Evolutionary conservation across 2,329 filamentous ascomycete genomes (phyloP).

Genomic region (Colletotrichum sp.): DNA sequence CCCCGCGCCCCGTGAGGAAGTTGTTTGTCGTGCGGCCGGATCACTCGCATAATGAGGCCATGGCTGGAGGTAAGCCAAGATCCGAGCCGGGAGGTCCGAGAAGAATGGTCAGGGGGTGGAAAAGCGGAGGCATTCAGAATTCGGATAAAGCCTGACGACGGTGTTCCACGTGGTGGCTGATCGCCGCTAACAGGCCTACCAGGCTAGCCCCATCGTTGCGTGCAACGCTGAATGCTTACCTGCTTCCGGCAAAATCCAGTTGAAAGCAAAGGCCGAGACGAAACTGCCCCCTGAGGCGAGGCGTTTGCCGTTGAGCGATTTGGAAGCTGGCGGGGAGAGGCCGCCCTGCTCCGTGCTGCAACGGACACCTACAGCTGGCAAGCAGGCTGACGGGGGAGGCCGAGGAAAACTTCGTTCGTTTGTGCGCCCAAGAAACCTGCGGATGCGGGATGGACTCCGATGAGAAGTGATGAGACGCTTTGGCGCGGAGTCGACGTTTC

Average conservation of each 20-base stretch:
- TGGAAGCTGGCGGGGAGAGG: neutral
- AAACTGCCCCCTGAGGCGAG: neutral
- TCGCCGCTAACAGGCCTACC: constrained; percentile 1
- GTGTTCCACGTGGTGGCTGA: constrained; percentile 18
- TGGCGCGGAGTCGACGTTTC: neutral
- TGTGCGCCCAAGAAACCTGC: neutral
- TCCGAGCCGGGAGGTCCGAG: neutral
- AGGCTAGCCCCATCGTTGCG: constrained; percentile 1
- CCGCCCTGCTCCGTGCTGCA: neutral
- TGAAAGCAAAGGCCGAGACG: neutral
- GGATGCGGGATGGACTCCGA: neutral
- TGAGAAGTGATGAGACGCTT: neutral
- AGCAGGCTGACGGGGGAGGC: neutral
- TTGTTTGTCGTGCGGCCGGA: neutral
- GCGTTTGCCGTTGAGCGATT: neutral
- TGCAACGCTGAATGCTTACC: constrained; percentile 1
- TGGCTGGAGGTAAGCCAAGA: neutral
- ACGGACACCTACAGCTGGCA: neutral
- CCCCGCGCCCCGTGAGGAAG: neutral
- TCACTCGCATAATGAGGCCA: neutral
- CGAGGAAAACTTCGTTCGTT: neutral
- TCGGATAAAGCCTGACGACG: neutral
- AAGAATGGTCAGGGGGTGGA: neutral
- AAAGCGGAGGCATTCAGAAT: neutral
- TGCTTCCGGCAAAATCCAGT: neutral